Evolutionary conservation across 2,329 filamentous ascomycete genomes (phyloP).

Genomic region (Pseudocercospora fijiensis): DNA sequence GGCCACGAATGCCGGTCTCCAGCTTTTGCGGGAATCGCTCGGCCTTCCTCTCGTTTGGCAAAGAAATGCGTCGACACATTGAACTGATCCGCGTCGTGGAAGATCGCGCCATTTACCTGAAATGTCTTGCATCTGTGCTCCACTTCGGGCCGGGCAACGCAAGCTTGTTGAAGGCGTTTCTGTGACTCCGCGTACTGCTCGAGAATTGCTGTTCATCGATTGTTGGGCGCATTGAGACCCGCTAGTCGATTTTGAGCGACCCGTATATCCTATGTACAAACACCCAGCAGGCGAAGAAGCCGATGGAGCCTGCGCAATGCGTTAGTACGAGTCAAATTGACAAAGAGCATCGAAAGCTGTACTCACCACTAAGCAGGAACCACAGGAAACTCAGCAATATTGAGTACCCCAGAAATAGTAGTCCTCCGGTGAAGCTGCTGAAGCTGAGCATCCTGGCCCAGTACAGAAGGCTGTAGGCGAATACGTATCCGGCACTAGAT

Average conservation of each 20-base stretch:
- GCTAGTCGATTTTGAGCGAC: conserved; percentile 94
- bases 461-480: conserved; percentile 86
- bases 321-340: conserved; percentile 16
- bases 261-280: conserved; percentile 92
- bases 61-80: not conserved
- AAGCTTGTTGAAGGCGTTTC: not conserved
- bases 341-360: not conserved
- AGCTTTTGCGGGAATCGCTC: not conserved
- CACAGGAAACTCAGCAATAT: conserved; percentile 85
- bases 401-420: conserved; percentile 92
- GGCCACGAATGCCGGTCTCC: not conserved
- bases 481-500: conserved; percentile 87
- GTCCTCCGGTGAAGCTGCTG: conserved; percentile 77
- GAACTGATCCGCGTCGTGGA: not conserved
- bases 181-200: not conserved
- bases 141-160: not conserved
- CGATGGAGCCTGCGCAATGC: conserved; percentile 72
- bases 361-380: conserved; percentile 88
- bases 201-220: not conserved
- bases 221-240: not conserved
- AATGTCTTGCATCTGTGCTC: not conserved
- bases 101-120: not conserved
- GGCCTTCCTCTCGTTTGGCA: not conserved
- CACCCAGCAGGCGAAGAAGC: conserved; percentile 90
- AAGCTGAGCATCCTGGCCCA: conserved; percentile 86